Evolutionary conservation across 306 rosid species (phyloP).

Genomic region (Trichosanthes cucumerina): DNA sequence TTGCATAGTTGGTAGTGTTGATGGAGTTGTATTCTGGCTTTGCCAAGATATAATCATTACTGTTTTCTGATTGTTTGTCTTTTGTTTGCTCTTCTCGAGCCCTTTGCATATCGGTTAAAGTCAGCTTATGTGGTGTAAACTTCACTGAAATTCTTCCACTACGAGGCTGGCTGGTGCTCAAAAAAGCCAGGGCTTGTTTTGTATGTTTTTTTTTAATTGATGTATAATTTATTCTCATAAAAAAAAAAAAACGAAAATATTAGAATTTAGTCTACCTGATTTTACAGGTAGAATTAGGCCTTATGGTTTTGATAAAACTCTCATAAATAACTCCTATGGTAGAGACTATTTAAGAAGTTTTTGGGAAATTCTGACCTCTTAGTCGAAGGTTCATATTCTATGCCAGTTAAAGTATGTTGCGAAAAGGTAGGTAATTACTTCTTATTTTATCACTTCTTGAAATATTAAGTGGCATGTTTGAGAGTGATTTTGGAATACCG

Average conservation of each 20-base stretch:
- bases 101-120: neutral
- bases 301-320: no score
- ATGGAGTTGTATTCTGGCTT: neutral
- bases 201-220: neutral
- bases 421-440: neutral
- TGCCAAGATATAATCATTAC: neutral
- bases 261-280: no score
- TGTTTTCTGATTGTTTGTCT: neutral
- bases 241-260: neutral
- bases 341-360: no score
- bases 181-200: neutral
- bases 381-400: no score
- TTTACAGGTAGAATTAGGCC: no score
- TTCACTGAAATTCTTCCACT: neutral
- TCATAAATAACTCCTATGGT: no score
- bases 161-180: neutral
- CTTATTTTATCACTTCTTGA: no score
- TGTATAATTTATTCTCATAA: no score
- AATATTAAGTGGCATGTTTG: no score
- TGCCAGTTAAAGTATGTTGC: no score
- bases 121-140: neutral
- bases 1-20: neutral
- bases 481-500: no score
- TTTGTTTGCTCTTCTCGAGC: neutral
- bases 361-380: no score